Evolutionary conservation across 768 basidiomycete genomes (phyloP).

Genomic region (Candolleomyces efflorescens): DNA sequence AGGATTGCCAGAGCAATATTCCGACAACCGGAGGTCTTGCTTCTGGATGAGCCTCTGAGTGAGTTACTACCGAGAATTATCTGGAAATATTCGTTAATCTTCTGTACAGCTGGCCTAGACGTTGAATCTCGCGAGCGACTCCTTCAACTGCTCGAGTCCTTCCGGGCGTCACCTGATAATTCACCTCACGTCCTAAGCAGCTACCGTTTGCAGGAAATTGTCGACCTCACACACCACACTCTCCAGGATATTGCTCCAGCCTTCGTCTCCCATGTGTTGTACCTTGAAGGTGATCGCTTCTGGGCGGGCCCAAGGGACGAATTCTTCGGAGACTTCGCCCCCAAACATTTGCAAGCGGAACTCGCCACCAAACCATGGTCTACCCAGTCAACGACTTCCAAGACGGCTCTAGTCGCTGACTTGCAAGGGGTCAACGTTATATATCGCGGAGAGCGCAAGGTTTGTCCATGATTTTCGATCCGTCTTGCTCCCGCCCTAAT

Average conservation of each 20-base stretch:
- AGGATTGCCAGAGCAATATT: constrained; percentile 78
- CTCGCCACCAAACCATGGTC: neutral
- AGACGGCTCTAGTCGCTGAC: constrained; percentile 42
- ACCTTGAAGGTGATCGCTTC: constrained; percentile 46
- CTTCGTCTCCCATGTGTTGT: constrained; percentile 67
- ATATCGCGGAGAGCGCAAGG: constrained; percentile 60
- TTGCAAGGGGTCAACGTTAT: constrained; percentile 64
- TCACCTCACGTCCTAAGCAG: constrained; percentile 13
- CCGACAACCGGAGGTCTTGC: constrained; percentile 61
- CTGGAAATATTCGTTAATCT: neutral
- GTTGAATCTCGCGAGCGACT: constrained; percentile 38
- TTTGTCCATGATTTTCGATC: constrained; percentile 18
- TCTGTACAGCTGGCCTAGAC: constrained; percentile 72
- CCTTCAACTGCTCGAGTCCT: constrained; percentile 16
- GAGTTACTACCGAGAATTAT: constrained; percentile 20
- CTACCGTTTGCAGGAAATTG: constrained; percentile 61
- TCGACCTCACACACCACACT: constrained; percentile 19
- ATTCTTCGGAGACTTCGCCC: constrained; percentile 25
- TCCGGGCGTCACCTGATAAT: constrained; percentile 13
- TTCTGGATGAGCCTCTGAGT: constrained; percentile 95
- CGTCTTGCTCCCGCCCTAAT: neutral
- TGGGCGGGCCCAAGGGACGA: constrained; percentile 46
- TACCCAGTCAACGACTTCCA: neutral
- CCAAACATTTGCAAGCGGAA: neutral
- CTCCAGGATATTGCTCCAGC: constrained; percentile 37